Conservation (phyloP, 2,329 filamentous ascomycete species). For the Leptographium lundbergii region DNA sequence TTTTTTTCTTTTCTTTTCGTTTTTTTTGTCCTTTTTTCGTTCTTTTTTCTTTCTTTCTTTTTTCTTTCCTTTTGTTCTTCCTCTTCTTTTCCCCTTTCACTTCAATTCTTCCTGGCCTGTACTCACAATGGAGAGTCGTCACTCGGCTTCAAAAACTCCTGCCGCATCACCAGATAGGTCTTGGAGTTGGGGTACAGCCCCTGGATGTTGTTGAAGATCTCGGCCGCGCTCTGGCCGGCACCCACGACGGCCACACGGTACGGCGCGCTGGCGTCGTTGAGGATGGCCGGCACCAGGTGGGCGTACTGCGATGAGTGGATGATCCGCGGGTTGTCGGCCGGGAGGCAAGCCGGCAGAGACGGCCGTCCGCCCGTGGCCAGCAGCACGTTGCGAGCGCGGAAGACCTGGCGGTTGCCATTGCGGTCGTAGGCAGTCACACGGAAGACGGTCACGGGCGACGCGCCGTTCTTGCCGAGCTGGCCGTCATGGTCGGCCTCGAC, state of each 20-base stretch:
- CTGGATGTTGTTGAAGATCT: slow-evolving; percentile 88
- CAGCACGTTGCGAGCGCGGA: slow-evolving; percentile 52
- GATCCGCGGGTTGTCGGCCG: slow-evolving; percentile 56
- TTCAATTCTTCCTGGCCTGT: neutral
- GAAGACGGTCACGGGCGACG: slow-evolving; percentile 49
- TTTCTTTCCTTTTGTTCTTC: no score
- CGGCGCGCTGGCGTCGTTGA: slow-evolving; percentile 39
- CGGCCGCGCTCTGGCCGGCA: slow-evolving; percentile 82
- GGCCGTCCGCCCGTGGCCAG: slow-evolving; percentile 48
- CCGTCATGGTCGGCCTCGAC: slow-evolving; percentile 43
- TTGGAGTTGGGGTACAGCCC: slow-evolving; percentile 68
- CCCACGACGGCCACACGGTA: slow-evolving; percentile 78
- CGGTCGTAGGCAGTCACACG: slow-evolving; percentile 40
- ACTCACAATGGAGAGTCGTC: slow-evolving; percentile 93
- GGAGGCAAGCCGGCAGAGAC: slow-evolving; percentile 58
- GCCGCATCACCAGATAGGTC: slow-evolving; percentile 69
- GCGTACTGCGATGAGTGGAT: slow-evolving; percentile 86
- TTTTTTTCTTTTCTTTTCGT: no score
- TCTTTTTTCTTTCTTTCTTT: no score
- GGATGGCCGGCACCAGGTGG: slow-evolving; percentile 45
- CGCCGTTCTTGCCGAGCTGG: slow-evolving; percentile 30
- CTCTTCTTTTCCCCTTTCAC: no score
- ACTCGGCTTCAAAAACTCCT: slow-evolving; percentile 72
- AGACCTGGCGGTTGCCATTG: slow-evolving; percentile 37
- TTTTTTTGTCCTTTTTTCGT: no score